phyloP scores from a whole-genome alignment of 495 filamentous ascomycete species.

The Lepraria neglecta region DNA sequence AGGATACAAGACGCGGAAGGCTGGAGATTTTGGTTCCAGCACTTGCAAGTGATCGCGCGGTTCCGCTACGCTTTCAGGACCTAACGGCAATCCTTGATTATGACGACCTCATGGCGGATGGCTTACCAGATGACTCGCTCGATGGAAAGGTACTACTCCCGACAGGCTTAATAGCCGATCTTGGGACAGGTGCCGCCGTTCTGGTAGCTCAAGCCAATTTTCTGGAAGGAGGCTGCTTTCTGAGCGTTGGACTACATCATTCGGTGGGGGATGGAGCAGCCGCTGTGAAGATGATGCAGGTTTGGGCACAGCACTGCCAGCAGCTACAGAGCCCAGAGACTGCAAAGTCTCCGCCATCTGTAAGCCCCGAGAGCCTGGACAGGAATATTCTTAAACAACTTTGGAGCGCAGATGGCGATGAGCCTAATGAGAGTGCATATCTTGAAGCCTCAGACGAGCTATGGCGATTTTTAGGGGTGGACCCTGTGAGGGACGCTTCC shows the following conservation, averaged over 20 bases:
- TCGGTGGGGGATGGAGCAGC: conserved; percentile 31
- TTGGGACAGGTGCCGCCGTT: conserved; percentile 20
- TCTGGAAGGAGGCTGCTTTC: conserved; percentile 33
- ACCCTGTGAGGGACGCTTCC: neutral
- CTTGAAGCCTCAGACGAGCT: conserved; percentile 28
- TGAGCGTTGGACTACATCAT: conserved; percentile 30
- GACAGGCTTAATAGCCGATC: conserved; percentile 3
- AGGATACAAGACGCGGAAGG: neutral
- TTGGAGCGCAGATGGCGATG: conserved; percentile 30
- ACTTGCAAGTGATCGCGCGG: neutral
- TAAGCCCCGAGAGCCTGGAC: conserved; percentile 35
- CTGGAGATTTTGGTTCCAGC: conserved; percentile 3
- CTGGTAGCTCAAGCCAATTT: conserved; percentile 36
- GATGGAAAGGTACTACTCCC: conserved; percentile 24
- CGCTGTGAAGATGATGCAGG: conserved; percentile 30
- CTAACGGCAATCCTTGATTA: conserved; percentile 2
- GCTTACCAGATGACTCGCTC: conserved; percentile 26
- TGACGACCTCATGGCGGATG: conserved; percentile 24
- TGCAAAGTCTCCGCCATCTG: conserved; percentile 30
- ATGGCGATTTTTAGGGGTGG: conserved; percentile 24
- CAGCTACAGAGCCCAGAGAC: conserved; percentile 32
- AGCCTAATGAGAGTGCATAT: conserved; percentile 26
- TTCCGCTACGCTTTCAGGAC: conserved; percentile 5
- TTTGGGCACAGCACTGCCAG: conserved; percentile 35
- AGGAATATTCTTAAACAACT: conserved; percentile 32